These are phyloP conservation scores for Backusella mclennaniae DNA, from an alignment of 192 early-diverging fungal species.

Conservation along the genomic window DNA sequence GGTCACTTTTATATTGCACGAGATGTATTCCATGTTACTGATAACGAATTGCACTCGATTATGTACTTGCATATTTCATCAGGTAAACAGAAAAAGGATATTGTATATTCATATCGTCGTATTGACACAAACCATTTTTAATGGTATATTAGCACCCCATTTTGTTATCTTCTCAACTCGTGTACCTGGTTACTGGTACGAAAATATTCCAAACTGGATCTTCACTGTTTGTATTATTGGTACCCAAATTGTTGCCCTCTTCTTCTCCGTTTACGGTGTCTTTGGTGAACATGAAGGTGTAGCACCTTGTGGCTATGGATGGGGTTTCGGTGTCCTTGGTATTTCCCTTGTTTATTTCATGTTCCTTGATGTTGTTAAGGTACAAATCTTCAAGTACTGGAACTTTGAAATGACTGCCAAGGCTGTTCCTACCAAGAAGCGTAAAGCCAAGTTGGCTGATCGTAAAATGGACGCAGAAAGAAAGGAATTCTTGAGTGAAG, in stretches of 20 bases:
- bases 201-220: conserved; percentile 75
- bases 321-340: conserved; percentile 70
- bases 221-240: conserved; percentile 83
- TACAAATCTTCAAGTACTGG: conserved; percentile 80
- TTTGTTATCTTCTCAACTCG: conserved; percentile 96
- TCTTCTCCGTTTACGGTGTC: conserved; percentile 68
- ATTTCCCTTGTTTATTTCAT: conserved; percentile 81
- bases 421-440: conserved; percentile 68
- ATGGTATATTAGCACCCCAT: conserved; percentile 47
- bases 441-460: conserved; percentile 58
- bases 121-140: not conserved
- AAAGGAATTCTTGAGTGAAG: not conserved
- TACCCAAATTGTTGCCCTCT: conserved; percentile 89
- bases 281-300: conserved; percentile 60
- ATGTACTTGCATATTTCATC: conserved; percentile 95
- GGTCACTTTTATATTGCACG: conserved; percentile 81
- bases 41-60: conserved; percentile 74
- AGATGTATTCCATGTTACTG: conserved; percentile 57
- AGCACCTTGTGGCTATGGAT: conserved; percentile 66
- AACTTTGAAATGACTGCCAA: conserved; percentile 87
- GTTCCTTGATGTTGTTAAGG: conserved; percentile 89
- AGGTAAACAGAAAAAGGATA: not conserved
- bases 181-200: conserved; percentile 84
- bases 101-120: not conserved
- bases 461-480: conserved; percentile 37